Percentiles rank a stretch among this genome's conserved stretches.
Conservation (phyloP, 2,329 filamentous ascomycete species). For the Alternaria solani region DNA sequence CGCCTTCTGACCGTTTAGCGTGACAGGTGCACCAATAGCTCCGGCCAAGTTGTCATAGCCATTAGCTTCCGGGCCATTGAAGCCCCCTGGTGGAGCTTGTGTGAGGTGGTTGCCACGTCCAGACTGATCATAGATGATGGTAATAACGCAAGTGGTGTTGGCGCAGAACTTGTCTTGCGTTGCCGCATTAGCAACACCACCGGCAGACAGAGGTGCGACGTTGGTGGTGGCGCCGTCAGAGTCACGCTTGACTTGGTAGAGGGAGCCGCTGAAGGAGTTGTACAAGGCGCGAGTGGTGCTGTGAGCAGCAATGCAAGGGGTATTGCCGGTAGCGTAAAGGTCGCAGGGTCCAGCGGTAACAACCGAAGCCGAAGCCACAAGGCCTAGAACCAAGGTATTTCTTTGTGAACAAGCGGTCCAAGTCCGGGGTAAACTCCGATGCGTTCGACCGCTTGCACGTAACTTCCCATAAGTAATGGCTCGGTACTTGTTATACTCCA, state of each 20-base stretch:
- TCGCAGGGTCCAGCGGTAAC: conserved; percentile 66
- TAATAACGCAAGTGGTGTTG: conserved; percentile 69
- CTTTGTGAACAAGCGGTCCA: neutral
- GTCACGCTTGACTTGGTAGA: conserved; percentile 68
- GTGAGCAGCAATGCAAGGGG: conserved; percentile 71
- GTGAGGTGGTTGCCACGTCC: conserved; percentile 69
- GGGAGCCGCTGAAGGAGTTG: conserved; percentile 59
- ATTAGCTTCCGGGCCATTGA: conserved; percentile 63
- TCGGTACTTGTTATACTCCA: neutral
- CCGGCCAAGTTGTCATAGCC: conserved; percentile 68
- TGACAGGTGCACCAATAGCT: conserved; percentile 68
- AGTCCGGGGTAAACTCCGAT: neutral
- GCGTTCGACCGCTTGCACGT: neutral
- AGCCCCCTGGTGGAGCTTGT: conserved; percentile 67
- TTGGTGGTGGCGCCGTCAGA: conserved; percentile 60
- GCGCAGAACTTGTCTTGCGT: conserved; percentile 69
- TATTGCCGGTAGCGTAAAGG: conserved; percentile 65
- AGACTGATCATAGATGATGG: conserved; percentile 72
- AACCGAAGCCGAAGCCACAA: conserved; percentile 19
- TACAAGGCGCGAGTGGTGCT: conserved; percentile 71
- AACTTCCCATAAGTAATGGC: neutral
- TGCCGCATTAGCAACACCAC: conserved; percentile 69
- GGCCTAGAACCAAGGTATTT: conserved; percentile 18
- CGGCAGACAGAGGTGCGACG: conserved; percentile 63
- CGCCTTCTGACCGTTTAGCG: conserved; percentile 66